A percentile compares a stretch with the other conserved stretches of the same genome.
These are phyloP conservation scores for Solanum chiquidenum DNA, from an alignment of 257 asterid genomes.

Conservation along the genomic window DNA sequence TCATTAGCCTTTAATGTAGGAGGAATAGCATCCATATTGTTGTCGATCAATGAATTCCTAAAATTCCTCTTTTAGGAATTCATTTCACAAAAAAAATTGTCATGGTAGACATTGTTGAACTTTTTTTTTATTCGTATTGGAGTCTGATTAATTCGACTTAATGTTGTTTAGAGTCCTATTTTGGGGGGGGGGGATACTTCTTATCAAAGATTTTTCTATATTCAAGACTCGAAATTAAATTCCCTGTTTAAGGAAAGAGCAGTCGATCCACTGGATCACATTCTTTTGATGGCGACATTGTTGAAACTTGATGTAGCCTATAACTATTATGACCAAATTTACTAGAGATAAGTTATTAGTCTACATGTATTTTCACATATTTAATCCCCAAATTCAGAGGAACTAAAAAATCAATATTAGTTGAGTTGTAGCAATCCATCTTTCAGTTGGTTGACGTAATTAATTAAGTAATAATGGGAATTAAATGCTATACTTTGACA, in stretches of 20 bases:
- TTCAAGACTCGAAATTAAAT: accelerated
- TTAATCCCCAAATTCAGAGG: background rate
- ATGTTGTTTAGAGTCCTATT: accelerated
- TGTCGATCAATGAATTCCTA: background rate
- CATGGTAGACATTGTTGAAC: background rate
- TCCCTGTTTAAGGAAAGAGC: accelerated
- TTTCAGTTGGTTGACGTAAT: background rate
- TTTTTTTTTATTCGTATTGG: accelerated
- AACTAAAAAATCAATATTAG: background rate
- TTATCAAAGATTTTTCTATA: background rate
- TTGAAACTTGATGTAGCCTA: background rate
- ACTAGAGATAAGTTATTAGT: background rate
- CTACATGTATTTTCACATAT: background rate
- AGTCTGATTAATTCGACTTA: background rate
- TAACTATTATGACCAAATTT: background rate
- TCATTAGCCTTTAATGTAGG: background rate
- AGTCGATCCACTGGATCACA: background rate
- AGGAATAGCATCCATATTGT: conserved; percentile 2
- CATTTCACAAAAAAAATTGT: background rate
- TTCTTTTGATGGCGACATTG: background rate
- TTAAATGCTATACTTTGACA: background rate
- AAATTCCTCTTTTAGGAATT: background rate
- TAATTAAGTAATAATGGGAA: background rate
- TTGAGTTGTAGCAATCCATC: too few species aligned
- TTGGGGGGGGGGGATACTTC: accelerated